phyloP scores from a whole-genome alignment of 169 alveolate genomes.

The Plasmodium gaboni region DNA sequence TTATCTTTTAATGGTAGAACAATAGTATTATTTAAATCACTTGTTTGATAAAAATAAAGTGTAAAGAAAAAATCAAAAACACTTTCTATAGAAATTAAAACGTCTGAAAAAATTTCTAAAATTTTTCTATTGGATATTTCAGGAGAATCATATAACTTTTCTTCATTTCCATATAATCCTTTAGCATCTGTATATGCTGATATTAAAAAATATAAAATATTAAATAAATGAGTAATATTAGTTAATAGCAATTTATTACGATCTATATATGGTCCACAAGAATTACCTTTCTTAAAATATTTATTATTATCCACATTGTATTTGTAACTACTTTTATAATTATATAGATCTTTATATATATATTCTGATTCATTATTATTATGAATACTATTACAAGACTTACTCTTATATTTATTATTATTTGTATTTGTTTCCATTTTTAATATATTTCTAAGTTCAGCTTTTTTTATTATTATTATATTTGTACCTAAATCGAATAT shows the following conservation, averaged over 20 bases:
- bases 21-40: conserved; percentile 22
- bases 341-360: background rate
- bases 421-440: background rate
- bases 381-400: background rate
- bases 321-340: background rate
- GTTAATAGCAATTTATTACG: conserved; percentile 37
- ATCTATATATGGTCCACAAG: conserved; percentile 46
- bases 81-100: conserved; percentile 46
- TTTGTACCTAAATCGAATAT: conserved; percentile 44
- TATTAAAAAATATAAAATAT: conserved; percentile 49
- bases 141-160: conserved; percentile 45
- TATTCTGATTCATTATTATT: too few species aligned
- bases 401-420: background rate
- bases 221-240: conserved; percentile 54
- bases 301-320: conserved; percentile 1
- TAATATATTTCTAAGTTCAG: background rate
- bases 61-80: conserved; percentile 63
- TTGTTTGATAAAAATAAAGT: conserved; percentile 67
- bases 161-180: conserved; percentile 65
- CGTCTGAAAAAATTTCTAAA: conserved; percentile 63
- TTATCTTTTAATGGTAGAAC: conserved; percentile 52
- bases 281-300: conserved; percentile 9
- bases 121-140: conserved; percentile 62
- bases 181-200: conserved; percentile 46
- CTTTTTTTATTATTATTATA: conserved; percentile 18